Evolutionary conservation across 1,284 basidiomycete species (phyloP).

Genomic region (Sanghuangporus weigelae): DNA sequence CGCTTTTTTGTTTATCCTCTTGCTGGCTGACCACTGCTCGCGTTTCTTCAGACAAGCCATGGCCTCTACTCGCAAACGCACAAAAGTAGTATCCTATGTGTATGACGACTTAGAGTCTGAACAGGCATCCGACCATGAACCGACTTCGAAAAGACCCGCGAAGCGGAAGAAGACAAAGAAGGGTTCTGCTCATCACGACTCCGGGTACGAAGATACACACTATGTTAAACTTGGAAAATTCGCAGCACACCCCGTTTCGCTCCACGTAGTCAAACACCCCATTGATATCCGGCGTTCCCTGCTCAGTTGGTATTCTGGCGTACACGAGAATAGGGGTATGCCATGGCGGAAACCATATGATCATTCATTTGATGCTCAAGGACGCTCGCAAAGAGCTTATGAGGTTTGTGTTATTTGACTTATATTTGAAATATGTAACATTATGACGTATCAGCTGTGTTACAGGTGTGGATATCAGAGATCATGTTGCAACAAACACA

Average conservation of each 20-base stretch:
- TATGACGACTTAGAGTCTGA: constrained; percentile 10
- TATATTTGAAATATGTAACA: constrained; percentile 12
- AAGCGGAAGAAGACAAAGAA: constrained; percentile 11
- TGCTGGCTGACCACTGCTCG: neutral
- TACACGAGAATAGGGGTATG: constrained; percentile 67
- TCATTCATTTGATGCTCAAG: constrained; percentile 41
- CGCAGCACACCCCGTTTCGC: constrained; percentile 27
- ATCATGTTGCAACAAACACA: constrained; percentile 99
- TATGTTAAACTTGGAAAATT: neutral
- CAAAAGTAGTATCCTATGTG: constrained; percentile 9
- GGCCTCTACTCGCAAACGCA: constrained; percentile 9
- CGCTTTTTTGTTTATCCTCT: neutral
- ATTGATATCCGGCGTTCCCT: constrained; percentile 41
- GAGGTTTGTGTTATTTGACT: constrained; percentile 44
- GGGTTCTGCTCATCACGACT: neutral
- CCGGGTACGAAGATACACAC: neutral
- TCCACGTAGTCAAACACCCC: constrained; percentile 33
- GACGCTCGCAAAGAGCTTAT: constrained; percentile 70
- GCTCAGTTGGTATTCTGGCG: constrained; percentile 63
- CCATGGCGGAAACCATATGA: constrained; percentile 79
- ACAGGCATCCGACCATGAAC: constrained; percentile 3
- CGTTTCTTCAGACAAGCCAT: neutral
- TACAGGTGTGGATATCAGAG: constrained; percentile 85
- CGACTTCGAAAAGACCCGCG: constrained; percentile 1
- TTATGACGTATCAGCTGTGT: constrained; percentile 9